Evolutionary conservation across 352 stramenopile species (phyloP), one percentile per base, ranked within the genome.

Genomic region (Phytophthora colocasiae): DNA sequence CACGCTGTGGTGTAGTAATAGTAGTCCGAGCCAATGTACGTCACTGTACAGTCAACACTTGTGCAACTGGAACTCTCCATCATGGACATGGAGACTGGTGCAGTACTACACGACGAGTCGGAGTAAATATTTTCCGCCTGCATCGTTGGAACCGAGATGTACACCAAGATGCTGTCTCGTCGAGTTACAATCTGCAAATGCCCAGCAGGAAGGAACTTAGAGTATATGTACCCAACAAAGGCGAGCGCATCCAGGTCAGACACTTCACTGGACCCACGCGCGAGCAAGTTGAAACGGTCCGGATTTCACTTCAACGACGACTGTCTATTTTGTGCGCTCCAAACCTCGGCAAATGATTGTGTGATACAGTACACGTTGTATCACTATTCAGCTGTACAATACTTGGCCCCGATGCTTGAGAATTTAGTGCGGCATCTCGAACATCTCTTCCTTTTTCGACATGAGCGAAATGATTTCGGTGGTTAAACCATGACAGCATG

Each of bases 61-160:
- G 43, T 12, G 31, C 64, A 73, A 22, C 58, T 69, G 6, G 58
- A 52, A 14, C 50, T 12, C 32, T 63, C 51, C 8, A 63, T 29
- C 36, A 73, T 59, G 38, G 36, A 64, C 58, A 73, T 73, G 50
- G 64, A 64, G 11, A 59, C 36, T 14, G 64, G 64, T 19, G 36
- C 64, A 7, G 64, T 69, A n/a, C 45, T 60, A 39, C 64, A 73
- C 7, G 58, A 44, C 6, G 19, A 59, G 14, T 73, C 64, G 22
- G 64, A 64, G 40, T 64, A 73, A 5, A 69, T 52, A 53, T 73
- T 69, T 24, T 48, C 31, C 8, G 64, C 59, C 52, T 69, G 36
- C 64, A 73, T 73, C 7, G 22, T 32, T 9, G 19, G 19, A 22
- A 22, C 19, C 1, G 40, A 31, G 27, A 31, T 31, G 0, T 31